A percentile compares a stretch with the other conserved stretches of the same genome.
Conservation (phyloP, 768 basidiomycete genomes). For the Russula vinacea region DNA sequence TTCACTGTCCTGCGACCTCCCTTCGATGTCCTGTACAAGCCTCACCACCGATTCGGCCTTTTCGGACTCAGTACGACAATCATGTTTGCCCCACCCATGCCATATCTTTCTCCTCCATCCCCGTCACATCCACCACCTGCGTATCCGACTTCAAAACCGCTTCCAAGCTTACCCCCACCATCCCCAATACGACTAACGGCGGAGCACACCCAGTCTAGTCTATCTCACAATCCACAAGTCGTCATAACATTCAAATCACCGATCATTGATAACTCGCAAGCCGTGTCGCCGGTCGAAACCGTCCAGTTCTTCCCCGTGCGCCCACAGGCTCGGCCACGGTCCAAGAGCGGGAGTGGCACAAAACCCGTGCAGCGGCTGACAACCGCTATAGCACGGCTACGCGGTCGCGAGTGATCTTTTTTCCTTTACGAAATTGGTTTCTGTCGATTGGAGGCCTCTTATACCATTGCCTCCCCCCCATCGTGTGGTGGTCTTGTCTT, state of each 20-base stretch:
- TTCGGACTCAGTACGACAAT: conserved; percentile 12
- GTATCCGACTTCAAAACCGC: conserved; percentile 15
- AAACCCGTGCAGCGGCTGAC: conserved; percentile 12
- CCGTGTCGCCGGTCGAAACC: background rate
- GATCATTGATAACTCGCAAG: background rate
- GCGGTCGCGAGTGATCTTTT: conserved; percentile 17
- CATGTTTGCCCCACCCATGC: background rate
- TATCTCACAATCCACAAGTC: background rate
- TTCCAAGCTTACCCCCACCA: conserved; percentile 17
- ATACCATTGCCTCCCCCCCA: background rate
- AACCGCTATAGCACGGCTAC: conserved; percentile 20
- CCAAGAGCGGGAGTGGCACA: conserved; percentile 20
- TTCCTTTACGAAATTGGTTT: background rate
- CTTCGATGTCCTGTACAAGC: background rate
- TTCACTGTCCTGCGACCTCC: background rate
- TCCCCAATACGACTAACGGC: background rate
- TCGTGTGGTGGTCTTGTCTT: background rate
- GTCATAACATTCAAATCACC: background rate
- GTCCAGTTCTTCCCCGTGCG: conserved; percentile 15
- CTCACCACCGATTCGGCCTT: conserved; percentile 5
- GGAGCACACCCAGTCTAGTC: background rate
- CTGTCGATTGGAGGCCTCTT: background rate
- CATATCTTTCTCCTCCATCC: background rate
- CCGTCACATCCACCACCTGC: conserved; percentile 6
- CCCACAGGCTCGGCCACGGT: conserved; percentile 12